Evolutionary conservation across 2,329 filamentous ascomycete species (phyloP).

Genomic region (Gremmenia infestans): DNA sequence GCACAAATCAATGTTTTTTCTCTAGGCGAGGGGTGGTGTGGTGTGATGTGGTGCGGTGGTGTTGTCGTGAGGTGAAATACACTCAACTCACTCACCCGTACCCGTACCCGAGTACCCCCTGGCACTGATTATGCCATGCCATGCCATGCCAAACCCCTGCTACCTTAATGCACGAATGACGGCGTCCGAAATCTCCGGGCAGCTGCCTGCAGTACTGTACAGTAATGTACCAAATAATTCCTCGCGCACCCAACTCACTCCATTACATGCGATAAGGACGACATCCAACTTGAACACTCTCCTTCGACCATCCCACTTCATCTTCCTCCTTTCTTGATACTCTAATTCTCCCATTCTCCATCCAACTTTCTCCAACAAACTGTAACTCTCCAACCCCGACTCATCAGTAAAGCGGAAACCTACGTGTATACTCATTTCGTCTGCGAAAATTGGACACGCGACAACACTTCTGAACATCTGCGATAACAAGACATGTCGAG

Average conservation of each 20-base stretch:
- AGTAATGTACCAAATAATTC: no score
- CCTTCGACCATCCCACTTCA: constrained; percentile 12
- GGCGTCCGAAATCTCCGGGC: no score
- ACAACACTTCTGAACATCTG: constrained; percentile 4
- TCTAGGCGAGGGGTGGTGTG: no score
- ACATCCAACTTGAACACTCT: constrained; percentile 23
- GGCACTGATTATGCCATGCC: no score
- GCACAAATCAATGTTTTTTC: no score
- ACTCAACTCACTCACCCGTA: no score
- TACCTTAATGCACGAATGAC: no score
- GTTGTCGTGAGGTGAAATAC: no score
- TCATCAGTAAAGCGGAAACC: background rate
- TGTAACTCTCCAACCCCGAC: background rate
- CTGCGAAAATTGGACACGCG: constrained; percentile 12
- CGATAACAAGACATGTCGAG: constrained; percentile 26
- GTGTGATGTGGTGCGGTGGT: no score
- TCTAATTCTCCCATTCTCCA: background rate
- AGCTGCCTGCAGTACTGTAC: background rate
- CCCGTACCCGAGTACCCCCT: no score
- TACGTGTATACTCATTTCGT: constrained; percentile 2
- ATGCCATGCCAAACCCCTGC: no score
- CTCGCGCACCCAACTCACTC: no score
- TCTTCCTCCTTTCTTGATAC: background rate
- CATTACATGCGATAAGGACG: constrained; percentile 4
- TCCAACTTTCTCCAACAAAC: background rate